Conservation (phyloP, 345 rosid genomes). For the Zanthoxylum bungeanum region DNA sequence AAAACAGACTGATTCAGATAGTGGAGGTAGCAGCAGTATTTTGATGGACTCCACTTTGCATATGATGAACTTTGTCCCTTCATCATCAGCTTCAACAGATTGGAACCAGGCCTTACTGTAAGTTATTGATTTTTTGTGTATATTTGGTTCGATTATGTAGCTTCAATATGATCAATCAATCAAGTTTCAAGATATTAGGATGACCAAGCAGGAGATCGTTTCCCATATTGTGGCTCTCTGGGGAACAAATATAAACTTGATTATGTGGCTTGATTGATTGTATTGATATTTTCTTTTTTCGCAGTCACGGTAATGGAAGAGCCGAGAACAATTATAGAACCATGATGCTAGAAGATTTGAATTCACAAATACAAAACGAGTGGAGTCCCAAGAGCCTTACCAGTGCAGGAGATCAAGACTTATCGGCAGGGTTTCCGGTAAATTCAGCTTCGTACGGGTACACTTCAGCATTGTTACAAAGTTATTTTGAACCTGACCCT, state of each 20-base stretch:
- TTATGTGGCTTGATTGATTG: no score
- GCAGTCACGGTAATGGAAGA: slow-evolving; percentile 30
- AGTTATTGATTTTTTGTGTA: no score
- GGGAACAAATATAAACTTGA: no score
- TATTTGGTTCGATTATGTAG: no score
- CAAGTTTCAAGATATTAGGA: no score
- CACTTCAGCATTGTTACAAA: slow-evolving; percentile 37
- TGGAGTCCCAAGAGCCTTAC: slow-evolving; percentile 41
- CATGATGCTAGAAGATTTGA: slow-evolving; percentile 52
- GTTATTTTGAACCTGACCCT: slow-evolving; percentile 36
- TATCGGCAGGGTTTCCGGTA: slow-evolving; percentile 19
- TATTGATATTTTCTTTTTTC: no score
- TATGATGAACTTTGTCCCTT: slow-evolving; percentile 37
- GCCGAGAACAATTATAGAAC: slow-evolving; percentile 28
- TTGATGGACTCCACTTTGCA: slow-evolving; percentile 49
- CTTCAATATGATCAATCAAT: no score
- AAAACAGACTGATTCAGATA: slow-evolving; percentile 28
- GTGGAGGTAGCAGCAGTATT: slow-evolving; percentile 29
- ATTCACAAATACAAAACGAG: slow-evolving; percentile 40
- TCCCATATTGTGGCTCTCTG: no score
- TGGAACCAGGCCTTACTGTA: slow-evolving; percentile 55
- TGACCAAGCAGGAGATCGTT: no score
- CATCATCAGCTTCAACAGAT: slow-evolving; percentile 30
- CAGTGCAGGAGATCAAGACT: slow-evolving; percentile 20
- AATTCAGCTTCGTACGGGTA: slow-evolving; percentile 37